Percentiles rank a stretch among this genome's conserved stretches.
These are phyloP conservation scores for Scopulariopsis brevicaulis DNA, from an alignment of 2,329 filamentous ascomycete species.

Conservation along the genomic window DNA sequence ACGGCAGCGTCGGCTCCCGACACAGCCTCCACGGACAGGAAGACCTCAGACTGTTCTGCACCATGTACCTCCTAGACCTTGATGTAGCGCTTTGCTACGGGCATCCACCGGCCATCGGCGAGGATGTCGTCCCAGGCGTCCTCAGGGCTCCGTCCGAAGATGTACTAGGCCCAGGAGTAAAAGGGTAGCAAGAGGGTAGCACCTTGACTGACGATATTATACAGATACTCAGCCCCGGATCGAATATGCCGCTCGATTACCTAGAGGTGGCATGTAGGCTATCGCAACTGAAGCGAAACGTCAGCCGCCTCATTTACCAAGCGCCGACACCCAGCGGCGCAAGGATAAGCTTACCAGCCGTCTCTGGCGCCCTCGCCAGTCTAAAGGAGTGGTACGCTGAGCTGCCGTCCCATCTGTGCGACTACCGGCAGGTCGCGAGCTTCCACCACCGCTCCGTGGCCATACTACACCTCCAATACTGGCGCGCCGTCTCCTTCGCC, in stretches of 20 bases:
- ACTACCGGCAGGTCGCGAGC: conserved; percentile 9
- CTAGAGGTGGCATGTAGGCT: conserved; percentile 12
- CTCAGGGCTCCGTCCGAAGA: conserved; percentile 10
- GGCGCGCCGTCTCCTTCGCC: conserved; percentile 6
- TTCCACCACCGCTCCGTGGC: conserved; percentile 14
- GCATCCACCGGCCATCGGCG: conserved; percentile 13
- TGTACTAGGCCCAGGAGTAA: conserved; percentile 1
- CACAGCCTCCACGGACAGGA: conserved; percentile 13
- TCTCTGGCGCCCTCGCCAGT: conserved; percentile 8
- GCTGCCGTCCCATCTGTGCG: conserved; percentile 13
- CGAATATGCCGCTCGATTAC: conserved; percentile 15
- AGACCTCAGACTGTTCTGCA: conserved; percentile 13
- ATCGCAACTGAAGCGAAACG: conserved; percentile 11
- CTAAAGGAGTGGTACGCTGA: conserved; percentile 11
- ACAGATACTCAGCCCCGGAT: conserved; percentile 14
- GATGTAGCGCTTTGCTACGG: conserved; percentile 14
- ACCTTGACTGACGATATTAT: neutral
- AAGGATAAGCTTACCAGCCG: conserved; percentile 8
- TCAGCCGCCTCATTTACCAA: conserved; percentile 5
- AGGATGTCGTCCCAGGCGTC: conserved; percentile 9
- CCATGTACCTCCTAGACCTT: conserved; percentile 14
- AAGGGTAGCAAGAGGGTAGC: no score
- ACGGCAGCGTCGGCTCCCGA: conserved; percentile 10
- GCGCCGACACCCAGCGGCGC: neutral
- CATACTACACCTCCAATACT: conserved; percentile 10